Percentiles rank a stretch among this genome's conserved stretches.
Evolutionary conservation across 2,329 filamentous ascomycete genomes (phyloP).

Genomic region (Pseudocercospora vitis): DNA sequence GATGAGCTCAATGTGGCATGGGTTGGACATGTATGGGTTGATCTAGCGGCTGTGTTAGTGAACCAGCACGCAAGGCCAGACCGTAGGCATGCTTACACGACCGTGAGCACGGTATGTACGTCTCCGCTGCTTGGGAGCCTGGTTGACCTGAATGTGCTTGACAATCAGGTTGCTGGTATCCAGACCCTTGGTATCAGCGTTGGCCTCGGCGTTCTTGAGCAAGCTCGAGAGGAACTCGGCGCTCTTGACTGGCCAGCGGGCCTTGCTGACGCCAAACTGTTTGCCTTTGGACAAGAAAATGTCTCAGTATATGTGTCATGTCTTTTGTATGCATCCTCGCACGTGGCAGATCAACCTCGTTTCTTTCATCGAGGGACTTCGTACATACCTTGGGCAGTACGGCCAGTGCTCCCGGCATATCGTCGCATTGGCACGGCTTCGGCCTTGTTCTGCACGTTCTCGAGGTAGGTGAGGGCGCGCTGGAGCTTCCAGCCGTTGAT

Average conservation of each 20-base stretch:
- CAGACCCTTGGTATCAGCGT: conserved; percentile 94
- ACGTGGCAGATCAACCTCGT: conserved; percentile 35
- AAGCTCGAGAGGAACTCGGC: conserved; percentile 97
- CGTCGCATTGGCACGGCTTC: conserved; percentile 98
- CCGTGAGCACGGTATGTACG: conserved; percentile 99
- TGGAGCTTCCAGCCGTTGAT: conserved; percentile 99
- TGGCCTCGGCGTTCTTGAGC: conserved; percentile 96
- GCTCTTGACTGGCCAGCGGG: conserved; percentile 99
- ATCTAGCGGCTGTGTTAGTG: conserved; percentile 60
- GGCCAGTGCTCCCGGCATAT: conserved; percentile 93
- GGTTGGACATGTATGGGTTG: conserved; percentile 99
- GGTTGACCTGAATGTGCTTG: conserved; percentile 99
- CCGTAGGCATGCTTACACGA: conserved; percentile 72
- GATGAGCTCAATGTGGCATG: conserved; percentile 99
- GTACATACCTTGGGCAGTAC: conserved; percentile 92
- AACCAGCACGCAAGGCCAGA: neutral
- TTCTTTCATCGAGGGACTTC: conserved; percentile 32
- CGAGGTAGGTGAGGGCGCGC: conserved; percentile 93
- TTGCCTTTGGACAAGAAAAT: conserved; percentile 66
- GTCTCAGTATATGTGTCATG: conserved; percentile 32
- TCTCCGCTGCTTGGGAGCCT: conserved; percentile 98
- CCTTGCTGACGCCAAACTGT: conserved; percentile 96
- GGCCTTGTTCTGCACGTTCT: conserved; percentile 96
- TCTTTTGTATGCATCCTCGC: conserved; percentile 41
- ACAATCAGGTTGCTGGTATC: conserved; percentile 96